Evolutionary conservation across 805 yeast genomes (phyloP).

Genomic region (Suhomyces tanzawaensis): DNA sequence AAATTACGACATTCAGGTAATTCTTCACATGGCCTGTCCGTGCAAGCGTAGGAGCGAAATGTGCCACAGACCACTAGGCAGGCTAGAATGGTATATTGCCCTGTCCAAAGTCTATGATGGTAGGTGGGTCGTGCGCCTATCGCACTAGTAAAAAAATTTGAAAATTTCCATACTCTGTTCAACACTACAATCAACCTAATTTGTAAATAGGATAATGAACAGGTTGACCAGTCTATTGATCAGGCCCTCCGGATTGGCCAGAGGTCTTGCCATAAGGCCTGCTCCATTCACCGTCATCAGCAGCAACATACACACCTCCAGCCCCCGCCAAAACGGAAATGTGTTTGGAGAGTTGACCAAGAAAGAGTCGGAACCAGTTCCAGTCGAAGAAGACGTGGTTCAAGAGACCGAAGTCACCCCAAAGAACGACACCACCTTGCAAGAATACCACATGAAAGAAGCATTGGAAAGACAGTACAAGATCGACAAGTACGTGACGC

Average conservation of each 20-base stretch:
- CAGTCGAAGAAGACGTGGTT: slow-evolving; percentile 5
- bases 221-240: slow-evolving; percentile 3
- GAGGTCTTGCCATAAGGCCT: not conserved
- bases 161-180: not conserved
- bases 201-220: slow-evolving; percentile 1
- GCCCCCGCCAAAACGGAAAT: slow-evolving; percentile 13
- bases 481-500: slow-evolving; percentile 61
- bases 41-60: no score
- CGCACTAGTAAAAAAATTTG: slow-evolving; percentile 2
- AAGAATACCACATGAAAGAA: slow-evolving; percentile 50
- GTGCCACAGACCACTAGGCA: no score
- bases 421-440: slow-evolving; percentile 38
- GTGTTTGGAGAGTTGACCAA: slow-evolving; percentile 36
- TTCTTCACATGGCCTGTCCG: no score
- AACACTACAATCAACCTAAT: not conserved
- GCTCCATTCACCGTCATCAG: not conserved
- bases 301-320: slow-evolving; percentile 10
- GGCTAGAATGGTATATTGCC: no score
- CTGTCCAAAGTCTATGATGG: no score
- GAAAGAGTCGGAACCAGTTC: slow-evolving; percentile 9
- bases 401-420: slow-evolving; percentile 22
- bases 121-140: slow-evolving; percentile 3
- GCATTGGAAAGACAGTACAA: slow-evolving; percentile 39
- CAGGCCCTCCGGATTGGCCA: not conserved
- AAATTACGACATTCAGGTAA: no score